A percentile compares a stretch with the other conserved stretches of the same genome.
These are phyloP conservation scores for Vitis cinerea DNA, from an alignment of 164 flowering plant genomes.

Conservation along the genomic window DNA sequence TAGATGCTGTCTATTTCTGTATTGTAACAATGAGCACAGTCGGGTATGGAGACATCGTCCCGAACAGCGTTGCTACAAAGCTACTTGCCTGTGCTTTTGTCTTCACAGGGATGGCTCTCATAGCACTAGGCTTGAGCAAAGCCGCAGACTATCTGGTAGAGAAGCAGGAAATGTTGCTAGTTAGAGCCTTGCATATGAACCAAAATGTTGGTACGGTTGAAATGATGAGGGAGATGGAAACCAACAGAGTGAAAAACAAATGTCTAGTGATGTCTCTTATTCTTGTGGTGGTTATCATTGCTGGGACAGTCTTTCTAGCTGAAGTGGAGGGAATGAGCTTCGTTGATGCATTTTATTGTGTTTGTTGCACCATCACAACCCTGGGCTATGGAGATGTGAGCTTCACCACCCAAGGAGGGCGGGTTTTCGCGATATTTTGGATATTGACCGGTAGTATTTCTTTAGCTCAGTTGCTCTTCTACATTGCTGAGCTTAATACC, in stretches of 20 bases:
- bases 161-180: conserved; percentile 66
- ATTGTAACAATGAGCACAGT: conserved; percentile 94
- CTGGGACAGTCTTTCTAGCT: conserved; percentile 54
- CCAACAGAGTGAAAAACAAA: conserved; percentile 54
- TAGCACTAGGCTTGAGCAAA: conserved; percentile 57
- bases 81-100: conserved; percentile 84
- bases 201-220: conserved; percentile 37
- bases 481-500: conserved; percentile 48
- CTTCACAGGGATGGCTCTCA: conserved; percentile 79
- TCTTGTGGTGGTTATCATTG: conserved; percentile 41
- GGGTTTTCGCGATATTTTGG: conserved; percentile 62
- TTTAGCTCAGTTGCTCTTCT: conserved; percentile 54
- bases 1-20: conserved; percentile 84
- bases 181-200: conserved; percentile 48
- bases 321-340: conserved; percentile 51
- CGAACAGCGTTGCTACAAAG: conserved; percentile 51
- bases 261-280: conserved; percentile 25
- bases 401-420: conserved; percentile 54
- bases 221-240: conserved; percentile 49
- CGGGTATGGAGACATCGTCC: conserved; percentile 93
- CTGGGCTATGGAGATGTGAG: conserved; percentile 69
- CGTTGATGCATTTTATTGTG: conserved; percentile 86
- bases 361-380: conserved; percentile 75
- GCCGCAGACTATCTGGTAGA: conserved; percentile 83
- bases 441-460: conserved; percentile 49